phyloP scores from a whole-genome alignment of 163 green algal species.

The Volvox carteri region DNA sequence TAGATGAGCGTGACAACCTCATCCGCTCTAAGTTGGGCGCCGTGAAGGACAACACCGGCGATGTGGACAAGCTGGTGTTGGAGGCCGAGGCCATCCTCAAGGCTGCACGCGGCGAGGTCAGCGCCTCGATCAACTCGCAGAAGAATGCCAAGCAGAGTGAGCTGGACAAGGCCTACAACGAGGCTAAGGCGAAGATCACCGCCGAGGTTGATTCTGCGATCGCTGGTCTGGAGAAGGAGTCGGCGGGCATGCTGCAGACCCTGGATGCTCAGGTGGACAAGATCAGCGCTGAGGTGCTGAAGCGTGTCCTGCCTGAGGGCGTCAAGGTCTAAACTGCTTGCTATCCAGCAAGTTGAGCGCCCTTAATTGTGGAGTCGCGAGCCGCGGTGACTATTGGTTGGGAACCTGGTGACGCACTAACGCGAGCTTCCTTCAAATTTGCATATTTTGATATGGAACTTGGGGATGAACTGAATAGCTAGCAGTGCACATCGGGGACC shows the following conservation, averaged over 20 bases:
- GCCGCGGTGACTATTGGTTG: neutral
- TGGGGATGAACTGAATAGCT: neutral
- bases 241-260: slow-evolving; percentile 80
- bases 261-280: slow-evolving; percentile 85
- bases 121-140: slow-evolving; percentile 68
- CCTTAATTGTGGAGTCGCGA: neutral
- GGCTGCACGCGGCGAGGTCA: slow-evolving; percentile 71
- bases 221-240: slow-evolving; percentile 86
- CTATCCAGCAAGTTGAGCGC: neutral
- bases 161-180: slow-evolving; percentile 81
- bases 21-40: slow-evolving; percentile 91
- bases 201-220: slow-evolving; percentile 69
- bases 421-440: neutral
- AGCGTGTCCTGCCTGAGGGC: slow-evolving; percentile 90
- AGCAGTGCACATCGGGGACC: no score
- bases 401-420: neutral
- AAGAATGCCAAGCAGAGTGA: slow-evolving; percentile 83
- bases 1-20: slow-evolving; percentile 94
- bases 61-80: slow-evolving; percentile 85
- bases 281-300: slow-evolving; percentile 90
- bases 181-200: slow-evolving; percentile 82
- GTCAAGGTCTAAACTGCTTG: slow-evolving; percentile 77
- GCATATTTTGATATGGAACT: neutral
- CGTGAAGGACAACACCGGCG: slow-evolving; percentile 90
- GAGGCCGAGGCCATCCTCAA: slow-evolving; percentile 90